Evolutionary conservation across 2,329 filamentous ascomycete species (phyloP).

Genomic region (Ophiostoma australiae): DNA sequence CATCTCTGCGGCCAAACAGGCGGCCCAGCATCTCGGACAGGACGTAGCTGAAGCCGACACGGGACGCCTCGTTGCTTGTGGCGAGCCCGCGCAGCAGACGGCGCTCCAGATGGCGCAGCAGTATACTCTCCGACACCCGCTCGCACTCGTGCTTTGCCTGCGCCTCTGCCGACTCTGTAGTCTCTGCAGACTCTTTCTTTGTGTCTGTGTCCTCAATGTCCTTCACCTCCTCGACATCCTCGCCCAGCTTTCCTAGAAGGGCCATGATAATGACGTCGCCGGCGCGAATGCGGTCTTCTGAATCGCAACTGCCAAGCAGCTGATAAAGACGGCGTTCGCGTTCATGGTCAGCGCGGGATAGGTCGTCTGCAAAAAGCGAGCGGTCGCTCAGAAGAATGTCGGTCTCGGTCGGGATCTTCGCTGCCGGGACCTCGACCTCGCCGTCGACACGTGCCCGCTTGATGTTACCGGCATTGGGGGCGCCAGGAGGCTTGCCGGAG

Average conservation of each 20-base stretch:
- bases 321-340: slow-evolving; percentile 58
- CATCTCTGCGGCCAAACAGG: slow-evolving; percentile 51
- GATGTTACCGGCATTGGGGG: background rate
- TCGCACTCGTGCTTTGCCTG: background rate
- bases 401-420: slow-evolving; percentile 6
- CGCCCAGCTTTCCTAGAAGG: slow-evolving; percentile 39
- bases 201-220: background rate
- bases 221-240: background rate
- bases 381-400: slow-evolving; percentile 32
- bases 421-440: slow-evolving; percentile 6
- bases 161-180: background rate
- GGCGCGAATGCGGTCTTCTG: slow-evolving; percentile 51
- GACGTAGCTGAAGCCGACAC: slow-evolving; percentile 84
- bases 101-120: slow-evolving; percentile 57
- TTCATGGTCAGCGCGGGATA: slow-evolving; percentile 49
- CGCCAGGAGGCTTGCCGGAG: slow-evolving; percentile 19
- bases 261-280: slow-evolving; percentile 55
- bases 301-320: slow-evolving; percentile 56
- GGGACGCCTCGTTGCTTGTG: slow-evolving; percentile 81
- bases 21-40: slow-evolving; percentile 74
- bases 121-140: slow-evolving; percentile 47
- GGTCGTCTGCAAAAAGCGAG: slow-evolving; percentile 45
- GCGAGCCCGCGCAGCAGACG: slow-evolving; percentile 82
- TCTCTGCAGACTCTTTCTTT: background rate
- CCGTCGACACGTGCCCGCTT: slow-evolving; percentile 25